Evolutionary conservation across 164 flowering plant genomes (phyloP).

Genomic region (Kingdonia uniflora): DNA sequence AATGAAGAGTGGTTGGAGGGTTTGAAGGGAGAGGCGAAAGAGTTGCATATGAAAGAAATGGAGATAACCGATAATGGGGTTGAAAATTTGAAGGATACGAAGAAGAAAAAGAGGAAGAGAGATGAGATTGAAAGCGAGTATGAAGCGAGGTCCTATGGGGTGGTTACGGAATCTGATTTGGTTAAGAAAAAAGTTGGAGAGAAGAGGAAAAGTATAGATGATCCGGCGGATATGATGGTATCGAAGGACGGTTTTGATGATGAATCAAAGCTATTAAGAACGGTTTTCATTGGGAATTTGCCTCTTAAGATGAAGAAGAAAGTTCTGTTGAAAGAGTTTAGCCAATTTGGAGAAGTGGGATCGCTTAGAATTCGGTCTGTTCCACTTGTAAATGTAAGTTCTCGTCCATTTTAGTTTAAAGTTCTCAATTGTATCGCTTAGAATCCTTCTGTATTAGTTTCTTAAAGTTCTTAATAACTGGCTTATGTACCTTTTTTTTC

Average conservation of each 20-base stretch:
- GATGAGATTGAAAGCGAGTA: constrained; percentile 46
- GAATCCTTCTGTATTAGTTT: no score
- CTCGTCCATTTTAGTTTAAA: constrained; percentile 1
- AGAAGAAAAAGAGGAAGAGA: constrained; percentile 71
- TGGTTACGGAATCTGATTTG: constrained; percentile 3
- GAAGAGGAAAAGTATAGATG: constrained; percentile 70
- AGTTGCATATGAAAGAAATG: neutral
- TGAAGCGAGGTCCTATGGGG: constrained; percentile 42
- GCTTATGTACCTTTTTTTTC: no score
- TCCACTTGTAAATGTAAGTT: constrained; percentile 70
- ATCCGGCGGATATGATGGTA: constrained; percentile 40
- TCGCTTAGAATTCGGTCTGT: constrained; percentile 92
- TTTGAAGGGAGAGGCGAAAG: neutral
- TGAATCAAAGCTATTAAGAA: constrained; percentile 77
- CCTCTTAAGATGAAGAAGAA: constrained; percentile 85
- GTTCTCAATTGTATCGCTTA: no score
- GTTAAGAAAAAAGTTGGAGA: constrained; percentile 29
- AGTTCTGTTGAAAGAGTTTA: constrained; percentile 61
- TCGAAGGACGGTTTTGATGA: constrained; percentile 81
- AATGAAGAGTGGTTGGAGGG: neutral
- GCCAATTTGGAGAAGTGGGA: constrained; percentile 74
- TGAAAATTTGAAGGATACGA: constrained; percentile 12
- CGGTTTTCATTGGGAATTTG: constrained; percentile 92
- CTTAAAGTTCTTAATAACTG: no score
- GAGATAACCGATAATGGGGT: neutral